These are phyloP conservation scores for Hypoxylon sp. DNA, from an alignment of 2,329 filamentous ascomycete genomes.

Conservation along the genomic window DNA sequence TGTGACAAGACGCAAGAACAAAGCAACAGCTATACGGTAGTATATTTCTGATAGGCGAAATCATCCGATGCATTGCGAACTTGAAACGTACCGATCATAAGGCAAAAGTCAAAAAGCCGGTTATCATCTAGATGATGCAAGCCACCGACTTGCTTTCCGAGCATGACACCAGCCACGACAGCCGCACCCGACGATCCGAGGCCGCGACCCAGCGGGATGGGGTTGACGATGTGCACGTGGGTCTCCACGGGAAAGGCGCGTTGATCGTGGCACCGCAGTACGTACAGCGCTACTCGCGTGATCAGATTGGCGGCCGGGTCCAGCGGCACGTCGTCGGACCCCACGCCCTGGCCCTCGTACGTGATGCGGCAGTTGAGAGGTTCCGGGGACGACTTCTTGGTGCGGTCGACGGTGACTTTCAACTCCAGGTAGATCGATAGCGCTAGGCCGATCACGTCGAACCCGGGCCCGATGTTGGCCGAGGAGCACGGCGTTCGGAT, in stretches of 20 bases:
- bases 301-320: slow-evolving; percentile 91
- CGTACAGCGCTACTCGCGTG: slow-evolving; percentile 92
- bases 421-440: slow-evolving; percentile 95
- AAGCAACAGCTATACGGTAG: no score
- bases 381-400: slow-evolving; percentile 63
- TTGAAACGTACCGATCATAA: slow-evolving; percentile 82
- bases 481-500: slow-evolving; percentile 93
- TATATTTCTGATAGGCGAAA: no score
- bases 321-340: slow-evolving; percentile 78
- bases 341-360: slow-evolving; percentile 86
- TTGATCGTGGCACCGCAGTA: slow-evolving; percentile 90
- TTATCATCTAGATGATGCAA: slow-evolving; percentile 79
- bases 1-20: not conserved
- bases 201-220: slow-evolving; percentile 91
- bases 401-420: slow-evolving; percentile 78
- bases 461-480: slow-evolving; percentile 96
- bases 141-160: slow-evolving; percentile 88
- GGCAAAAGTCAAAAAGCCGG: slow-evolving; percentile 91
- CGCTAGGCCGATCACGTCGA: slow-evolving; percentile 96
- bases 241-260: slow-evolving; percentile 86
- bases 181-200: slow-evolving; percentile 96
- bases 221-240: slow-evolving; percentile 94
- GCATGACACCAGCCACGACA: slow-evolving; percentile 92
- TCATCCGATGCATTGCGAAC: not conserved
- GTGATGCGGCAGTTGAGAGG: slow-evolving; percentile 89